These are phyloP conservation scores for Rutidosis leptorrhynchoides DNA, from an alignment of 129 eudicot genomes.

Conservation along the genomic window DNA sequence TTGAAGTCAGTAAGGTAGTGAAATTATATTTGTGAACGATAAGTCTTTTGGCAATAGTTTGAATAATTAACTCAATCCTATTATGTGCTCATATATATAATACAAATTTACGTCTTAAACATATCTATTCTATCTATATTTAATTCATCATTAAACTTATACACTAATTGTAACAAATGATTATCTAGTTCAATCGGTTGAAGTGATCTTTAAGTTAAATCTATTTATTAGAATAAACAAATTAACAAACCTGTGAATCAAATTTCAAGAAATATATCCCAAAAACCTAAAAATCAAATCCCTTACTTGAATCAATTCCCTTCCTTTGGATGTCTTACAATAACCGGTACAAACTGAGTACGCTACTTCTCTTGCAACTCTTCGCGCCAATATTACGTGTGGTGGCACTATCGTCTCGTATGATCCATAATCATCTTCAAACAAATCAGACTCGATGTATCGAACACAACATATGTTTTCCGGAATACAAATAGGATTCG, in stretches of 20 bases:
- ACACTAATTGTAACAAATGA: too few species aligned
- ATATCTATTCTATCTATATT: too few species aligned
- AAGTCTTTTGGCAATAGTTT: too few species aligned
- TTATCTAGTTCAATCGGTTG: neutral
- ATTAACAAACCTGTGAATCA: constrained; percentile 11
- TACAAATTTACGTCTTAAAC: neutral
- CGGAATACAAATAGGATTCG: constrained; percentile 34
- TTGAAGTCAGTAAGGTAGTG: neutral
- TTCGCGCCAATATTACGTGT: constrained; percentile 50
- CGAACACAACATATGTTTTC: constrained; percentile 11
- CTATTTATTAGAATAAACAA: too few species aligned
- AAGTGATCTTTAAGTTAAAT: neutral
- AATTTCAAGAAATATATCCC: constrained; percentile 55
- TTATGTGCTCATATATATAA: too few species aligned
- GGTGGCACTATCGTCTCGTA: constrained; percentile 60
- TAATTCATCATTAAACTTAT: neutral
- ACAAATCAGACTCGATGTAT: constrained; percentile 32
- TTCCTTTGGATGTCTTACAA: constrained; percentile 49
- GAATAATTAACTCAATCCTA: too few species aligned
- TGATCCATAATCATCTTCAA: constrained; percentile 47
- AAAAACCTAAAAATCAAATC: constrained; percentile 64
- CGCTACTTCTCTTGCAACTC: constrained; percentile 55
- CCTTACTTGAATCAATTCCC: constrained; percentile 56
- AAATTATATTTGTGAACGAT: too few species aligned
- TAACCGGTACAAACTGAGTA: constrained; percentile 49